These are phyloP conservation scores for Solanum virginianum DNA, from an alignment of 257 asterid species.

Conservation along the genomic window DNA sequence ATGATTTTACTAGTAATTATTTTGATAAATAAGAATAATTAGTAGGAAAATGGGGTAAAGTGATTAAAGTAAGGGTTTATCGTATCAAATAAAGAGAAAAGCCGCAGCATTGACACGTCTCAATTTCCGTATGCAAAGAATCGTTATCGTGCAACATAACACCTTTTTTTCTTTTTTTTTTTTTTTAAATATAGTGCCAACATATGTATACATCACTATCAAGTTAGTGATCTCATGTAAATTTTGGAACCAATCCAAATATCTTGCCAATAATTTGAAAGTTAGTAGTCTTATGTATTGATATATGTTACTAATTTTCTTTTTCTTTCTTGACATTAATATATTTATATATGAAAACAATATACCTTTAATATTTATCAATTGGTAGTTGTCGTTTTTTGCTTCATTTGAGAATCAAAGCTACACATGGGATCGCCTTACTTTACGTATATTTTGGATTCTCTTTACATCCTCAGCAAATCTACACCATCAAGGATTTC, in stretches of 20 bases:
- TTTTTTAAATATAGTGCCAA: neutral
- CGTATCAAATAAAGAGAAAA: neutral
- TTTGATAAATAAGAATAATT: neutral
- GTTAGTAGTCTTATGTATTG: neutral
- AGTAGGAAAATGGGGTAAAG: neutral
- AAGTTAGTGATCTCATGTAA: neutral
- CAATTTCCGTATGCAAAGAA: conserved; percentile 48
- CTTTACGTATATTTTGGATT: neutral
- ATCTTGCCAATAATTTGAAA: neutral
- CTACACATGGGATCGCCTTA: neutral
- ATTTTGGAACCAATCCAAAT: conserved; percentile 2
- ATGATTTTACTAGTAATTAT: neutral
- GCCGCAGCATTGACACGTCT: conserved; percentile 30
- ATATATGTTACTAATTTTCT: neutral
- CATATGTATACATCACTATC: conserved; percentile 10
- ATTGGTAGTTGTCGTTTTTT: neutral
- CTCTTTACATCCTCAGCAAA: neutral
- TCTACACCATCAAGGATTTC: neutral
- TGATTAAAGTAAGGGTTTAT: neutral
- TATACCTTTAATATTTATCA: neutral
- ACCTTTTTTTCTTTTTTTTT: neutral
- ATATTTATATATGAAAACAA: neutral
- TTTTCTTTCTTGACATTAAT: neutral
- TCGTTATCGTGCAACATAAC: conserved; percentile 33
- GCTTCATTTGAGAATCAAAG: neutral